phyloP scores from a whole-genome alignment of 169 alveolate genomes.

The Cryptosporidium andersoni region DNA sequence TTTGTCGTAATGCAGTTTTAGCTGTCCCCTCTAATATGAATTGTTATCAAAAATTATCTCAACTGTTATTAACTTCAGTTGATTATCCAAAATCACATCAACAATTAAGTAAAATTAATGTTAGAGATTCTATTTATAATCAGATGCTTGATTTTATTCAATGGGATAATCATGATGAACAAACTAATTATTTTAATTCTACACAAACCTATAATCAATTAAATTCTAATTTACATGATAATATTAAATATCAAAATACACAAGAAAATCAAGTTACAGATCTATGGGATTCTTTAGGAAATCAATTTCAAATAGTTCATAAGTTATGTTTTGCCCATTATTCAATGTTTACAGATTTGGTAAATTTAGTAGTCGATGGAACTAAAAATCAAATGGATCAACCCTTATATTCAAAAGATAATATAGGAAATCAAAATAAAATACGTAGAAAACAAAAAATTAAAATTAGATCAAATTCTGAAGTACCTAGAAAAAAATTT shows the following conservation, averaged over 20 bases:
- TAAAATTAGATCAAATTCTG: too few species aligned
- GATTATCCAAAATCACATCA: neutral
- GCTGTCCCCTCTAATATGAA: neutral
- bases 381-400: neutral
- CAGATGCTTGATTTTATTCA: constrained; percentile 41
- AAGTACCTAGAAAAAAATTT: too few species aligned
- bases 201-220: constrained; percentile 37
- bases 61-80: constrained; percentile 8
- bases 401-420: neutral
- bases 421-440: too few species aligned
- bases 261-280: too few species aligned
- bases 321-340: constrained; percentile 60
- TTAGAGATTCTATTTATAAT: constrained; percentile 13
- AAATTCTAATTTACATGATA: neutral
- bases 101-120: neutral
- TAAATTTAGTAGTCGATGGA: neutral
- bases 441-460: too few species aligned
- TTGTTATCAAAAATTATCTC: constrained; percentile 2
- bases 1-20: constrained; percentile 30
- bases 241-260: constrained; percentile 1
- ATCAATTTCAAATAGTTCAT: constrained; percentile 35
- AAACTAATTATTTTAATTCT: neutral
- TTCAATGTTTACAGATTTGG: constrained; percentile 43
- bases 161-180: constrained; percentile 29
- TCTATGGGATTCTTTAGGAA: constrained; percentile 7